Percentiles rank a stretch among this genome's conserved stretches.
These are phyloP conservation scores for Dictyostelium intermedium DNA, from an alignment of 78 protist species.

Conservation along the genomic window DNA sequence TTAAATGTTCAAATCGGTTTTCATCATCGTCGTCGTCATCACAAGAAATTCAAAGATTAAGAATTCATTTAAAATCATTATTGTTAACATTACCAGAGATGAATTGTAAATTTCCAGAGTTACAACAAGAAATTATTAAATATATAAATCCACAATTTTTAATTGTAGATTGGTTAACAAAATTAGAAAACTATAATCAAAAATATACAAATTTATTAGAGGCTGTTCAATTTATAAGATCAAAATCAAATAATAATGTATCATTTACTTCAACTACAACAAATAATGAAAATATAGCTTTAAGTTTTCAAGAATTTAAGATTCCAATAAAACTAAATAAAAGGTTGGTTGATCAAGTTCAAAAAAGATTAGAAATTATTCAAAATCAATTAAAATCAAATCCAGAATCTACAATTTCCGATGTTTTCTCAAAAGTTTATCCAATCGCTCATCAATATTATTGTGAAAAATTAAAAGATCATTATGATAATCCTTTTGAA, in stretches of 20 bases:
- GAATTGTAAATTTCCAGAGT: neutral
- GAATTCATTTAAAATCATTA: neutral
- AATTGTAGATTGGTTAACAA: neutral
- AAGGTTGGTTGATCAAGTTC: neutral
- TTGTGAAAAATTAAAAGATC: neutral
- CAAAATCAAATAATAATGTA: neutral
- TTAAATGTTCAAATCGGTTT: no score
- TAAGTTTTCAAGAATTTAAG: neutral
- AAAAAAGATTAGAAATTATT: neutral
- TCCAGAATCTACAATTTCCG: neutral
- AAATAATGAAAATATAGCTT: neutral
- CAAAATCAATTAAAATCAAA: neutral
- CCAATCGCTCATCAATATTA: neutral
- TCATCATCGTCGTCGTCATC: neutral
- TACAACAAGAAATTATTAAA: neutral
- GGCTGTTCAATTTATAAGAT: neutral
- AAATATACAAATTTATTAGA: constrained; percentile 1
- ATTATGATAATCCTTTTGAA: neutral
- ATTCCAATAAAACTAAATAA: constrained; percentile 1
- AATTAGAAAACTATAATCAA: neutral
- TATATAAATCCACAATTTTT: neutral
- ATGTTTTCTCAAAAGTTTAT: neutral
- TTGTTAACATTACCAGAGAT: neutral
- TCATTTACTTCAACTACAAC: neutral
- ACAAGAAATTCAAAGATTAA: neutral